A percentile compares a stretch with the other conserved stretches of the same genome.
Evolutionary conservation across 148 eudicot species (phyloP).

Genomic region (Fallopia convolvulus): DNA sequence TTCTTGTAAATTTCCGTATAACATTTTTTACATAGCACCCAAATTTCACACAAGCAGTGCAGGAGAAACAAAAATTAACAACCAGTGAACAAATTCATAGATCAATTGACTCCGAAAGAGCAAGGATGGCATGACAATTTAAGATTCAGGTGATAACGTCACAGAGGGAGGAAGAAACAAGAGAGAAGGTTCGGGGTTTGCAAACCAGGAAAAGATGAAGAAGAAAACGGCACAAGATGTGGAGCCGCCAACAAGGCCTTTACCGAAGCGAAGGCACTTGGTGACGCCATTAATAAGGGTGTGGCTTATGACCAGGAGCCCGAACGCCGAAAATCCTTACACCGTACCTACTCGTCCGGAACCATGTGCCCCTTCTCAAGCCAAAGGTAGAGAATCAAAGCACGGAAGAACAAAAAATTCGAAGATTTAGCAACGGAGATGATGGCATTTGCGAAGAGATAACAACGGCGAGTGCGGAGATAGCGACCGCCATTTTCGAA

Average conservation of each 20-base stretch:
- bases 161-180: not conserved
- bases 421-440: constrained; percentile 11
- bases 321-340: constrained; percentile 81
- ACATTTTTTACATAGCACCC: not conserved
- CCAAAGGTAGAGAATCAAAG: not conserved
- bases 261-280: constrained; percentile 80
- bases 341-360: constrained; percentile 79
- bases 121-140: not conserved
- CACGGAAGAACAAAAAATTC: not conserved
- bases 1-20: not conserved
- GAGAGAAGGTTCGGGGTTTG: not conserved
- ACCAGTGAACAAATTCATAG: no score
- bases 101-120: not conserved
- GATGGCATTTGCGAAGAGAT: constrained; percentile 62
- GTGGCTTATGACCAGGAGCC: constrained; percentile 65
- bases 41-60: no score
- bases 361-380: constrained; percentile 43
- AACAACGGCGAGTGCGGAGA: constrained; percentile 40
- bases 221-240: constrained; percentile 53
- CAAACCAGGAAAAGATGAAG: constrained; percentile 79
- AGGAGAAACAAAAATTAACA: no score
- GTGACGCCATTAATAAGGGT: constrained; percentile 72
- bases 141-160: not conserved
- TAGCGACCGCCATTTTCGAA: constrained; percentile 49
- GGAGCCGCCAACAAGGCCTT: constrained; percentile 58